Base-by-base conservation (phyloP, 1,284 basidiomycete genomes). In the Baeospora myosura region DNA sequence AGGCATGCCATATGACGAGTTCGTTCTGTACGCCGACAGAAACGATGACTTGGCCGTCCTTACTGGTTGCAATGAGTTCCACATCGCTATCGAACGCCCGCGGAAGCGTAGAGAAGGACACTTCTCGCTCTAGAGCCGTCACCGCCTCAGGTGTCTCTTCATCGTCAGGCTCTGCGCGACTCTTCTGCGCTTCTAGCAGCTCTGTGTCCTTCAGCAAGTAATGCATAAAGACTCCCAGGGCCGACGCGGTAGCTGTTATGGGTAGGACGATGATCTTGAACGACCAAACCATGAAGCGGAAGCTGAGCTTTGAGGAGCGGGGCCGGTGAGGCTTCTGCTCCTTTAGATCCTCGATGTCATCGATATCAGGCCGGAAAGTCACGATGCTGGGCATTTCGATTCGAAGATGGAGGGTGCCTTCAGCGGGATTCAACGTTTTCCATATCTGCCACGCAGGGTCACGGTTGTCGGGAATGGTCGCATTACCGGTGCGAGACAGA, bases 121-220 rank as follows among this genome's bases (percentile, higher is more conserved):
- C 58, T 14, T 63, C 57, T 17, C 61, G 65, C 41, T 75, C 67
- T 4, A 79, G 57, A n/a, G 61, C 53, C 47, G 54, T 63, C 40
- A 52, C 52, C 44, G 65, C 57, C 33, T 65, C 57, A 8, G 48
- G 46, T 4, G 49, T 42, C 4, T 65, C 61, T 1, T 57, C 51
- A 1, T 54, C 47, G 29, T 68, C 68, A 2, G 63, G 57, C 39
- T 76, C 73, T 10, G 68, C 63, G 36, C 74, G 66, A 58, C 85
- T 74, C 32, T 82, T 72, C 54, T 93, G 91, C 3, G 86, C 84
- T 53, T 94, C 92, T 11, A 97, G 74, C 1, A 93, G 73, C 47
- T 98, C 92, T 0, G 91, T 80, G 50, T 96, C 86, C 64, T 95
- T 95, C 45, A 97, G 69, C 1, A 98, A 72, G 57, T 94, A 94